Conservation (phyloP, 1,284 basidiomycete genomes). For the Cutaneotrichosporon sp. region DNA sequence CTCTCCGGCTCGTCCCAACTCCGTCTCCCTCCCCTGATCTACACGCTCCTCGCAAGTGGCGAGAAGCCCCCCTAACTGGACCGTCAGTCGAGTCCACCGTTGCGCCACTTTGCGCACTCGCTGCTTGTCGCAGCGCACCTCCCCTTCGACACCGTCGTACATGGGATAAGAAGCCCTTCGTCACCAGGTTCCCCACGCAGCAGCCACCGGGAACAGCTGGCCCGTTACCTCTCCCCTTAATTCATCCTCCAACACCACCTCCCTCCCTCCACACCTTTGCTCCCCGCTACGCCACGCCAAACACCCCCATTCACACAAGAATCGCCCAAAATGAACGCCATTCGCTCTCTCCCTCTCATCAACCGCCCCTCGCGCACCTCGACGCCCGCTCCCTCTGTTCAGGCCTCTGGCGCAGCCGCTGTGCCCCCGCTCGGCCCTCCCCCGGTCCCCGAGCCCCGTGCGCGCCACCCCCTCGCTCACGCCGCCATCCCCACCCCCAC, state of each 20-base stretch:
- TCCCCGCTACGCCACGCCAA: background rate
- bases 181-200: background rate
- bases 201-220: background rate
- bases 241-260: background rate
- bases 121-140: conserved; percentile 16
- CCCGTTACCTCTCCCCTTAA: conserved; percentile 7
- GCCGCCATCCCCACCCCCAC: conserved; percentile 5
- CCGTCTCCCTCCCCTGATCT: conserved; percentile 47
- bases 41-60: conserved; percentile 47
- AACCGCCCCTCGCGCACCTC: conserved; percentile 52
- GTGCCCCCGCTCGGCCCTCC: conserved; percentile 24
- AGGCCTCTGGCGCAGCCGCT: conserved; percentile 16
- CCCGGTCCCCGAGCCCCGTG: conserved; percentile 17
- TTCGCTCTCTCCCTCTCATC: conserved; percentile 53
- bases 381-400: conserved; percentile 44
- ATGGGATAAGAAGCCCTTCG: conserved; percentile 31
- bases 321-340: conserved; percentile 44
- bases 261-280: background rate
- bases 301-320: conserved; percentile 1
- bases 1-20: conserved; percentile 42
- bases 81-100: conserved; percentile 11
- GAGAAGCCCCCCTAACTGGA: conserved; percentile 53
- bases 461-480: conserved; percentile 6
- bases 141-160: conserved; percentile 14
- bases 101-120: conserved; percentile 14